Evolutionary conservation across 768 basidiomycete species (phyloP).

Genomic region (Holtermanniella nyarrowii): DNA sequence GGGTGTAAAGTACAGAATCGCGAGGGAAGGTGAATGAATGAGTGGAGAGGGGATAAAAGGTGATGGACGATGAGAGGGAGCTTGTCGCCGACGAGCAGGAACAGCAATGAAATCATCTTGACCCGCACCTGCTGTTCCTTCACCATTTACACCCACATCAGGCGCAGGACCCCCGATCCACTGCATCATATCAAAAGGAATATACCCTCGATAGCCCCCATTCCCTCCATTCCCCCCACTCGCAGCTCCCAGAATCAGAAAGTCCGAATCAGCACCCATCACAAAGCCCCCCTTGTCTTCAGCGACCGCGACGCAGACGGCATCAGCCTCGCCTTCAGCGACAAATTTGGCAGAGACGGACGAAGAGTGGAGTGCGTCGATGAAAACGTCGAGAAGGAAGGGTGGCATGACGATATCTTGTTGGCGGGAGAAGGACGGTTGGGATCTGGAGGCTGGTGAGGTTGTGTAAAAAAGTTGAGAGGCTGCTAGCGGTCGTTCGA

Average conservation of each 20-base stretch:
- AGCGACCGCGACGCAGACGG: slow-evolving; percentile 28
- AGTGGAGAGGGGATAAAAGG: slow-evolving; percentile 13
- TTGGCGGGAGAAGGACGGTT: slow-evolving; percentile 22
- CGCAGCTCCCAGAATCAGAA: slow-evolving; percentile 22
- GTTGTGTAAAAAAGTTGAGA: slow-evolving; percentile 39
- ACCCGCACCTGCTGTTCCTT: background rate
- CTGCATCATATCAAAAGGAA: slow-evolving; percentile 36
- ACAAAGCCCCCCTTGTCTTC: slow-evolving; percentile 34
- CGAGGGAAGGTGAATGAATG: slow-evolving; percentile 15
- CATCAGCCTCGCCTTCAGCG: slow-evolving; percentile 39
- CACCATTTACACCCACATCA: background rate
- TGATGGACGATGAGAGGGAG: slow-evolving; percentile 3
- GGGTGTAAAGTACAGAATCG: slow-evolving; percentile 22
- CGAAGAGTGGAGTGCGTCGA: slow-evolving; percentile 23
- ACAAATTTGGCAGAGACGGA: slow-evolving; percentile 29
- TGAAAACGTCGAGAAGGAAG: slow-evolving; percentile 31
- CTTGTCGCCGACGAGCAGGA: background rate
- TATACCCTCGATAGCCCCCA: slow-evolving; percentile 26
- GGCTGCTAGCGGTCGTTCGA: slow-evolving; percentile 15
- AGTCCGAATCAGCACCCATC: slow-evolving; percentile 37
- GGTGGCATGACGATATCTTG: slow-evolving; percentile 26
- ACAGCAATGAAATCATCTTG: background rate
- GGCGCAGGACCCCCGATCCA: slow-evolving; percentile 30
- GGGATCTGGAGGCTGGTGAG: slow-evolving; percentile 32
- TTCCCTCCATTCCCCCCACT: slow-evolving; percentile 7